Base-by-base conservation (phyloP, 2,329 filamentous ascomycete genomes). In the Triangularia verruculosa region DNA sequence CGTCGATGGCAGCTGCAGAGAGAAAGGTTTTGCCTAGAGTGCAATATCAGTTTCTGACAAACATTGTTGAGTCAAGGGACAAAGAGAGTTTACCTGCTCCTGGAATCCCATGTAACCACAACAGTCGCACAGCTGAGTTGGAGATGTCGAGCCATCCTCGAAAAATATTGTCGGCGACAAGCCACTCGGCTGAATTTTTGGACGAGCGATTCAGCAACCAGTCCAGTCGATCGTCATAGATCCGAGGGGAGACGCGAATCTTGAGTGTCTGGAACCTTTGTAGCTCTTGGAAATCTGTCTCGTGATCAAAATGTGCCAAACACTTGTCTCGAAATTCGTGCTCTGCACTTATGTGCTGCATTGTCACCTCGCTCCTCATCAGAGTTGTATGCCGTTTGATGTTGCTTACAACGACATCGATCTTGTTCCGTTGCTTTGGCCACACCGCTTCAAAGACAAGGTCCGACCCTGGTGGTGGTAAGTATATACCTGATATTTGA, bases 391-490 rank as follows among this genome's bases (percentile, higher is more conserved):
- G 65, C 3, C 62, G 61, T 30, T 66, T 52, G 15, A 70, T 64
- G 34, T 64, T 58, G 7, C 43, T 32, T 6, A 55, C 43, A 4
- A 71, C 57, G 1, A 64, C 58, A 9, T 65, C 39, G 43, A 71
- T 67, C 43, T 71, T 72, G 2, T 67, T 65, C 24, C 53, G 43
- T 12, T 72, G 64, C 30, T 63, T 72, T 25, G 73, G 72, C 74
- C 74, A 76, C 4, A 75, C 15, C 1, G 68, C 58, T 53, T 75
- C 72, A 53, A 76, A 75, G 6, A 74, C 12, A 51, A 67, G 43
- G 57, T 63, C 67, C 68, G 68, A 71, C 4, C 68, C 73, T 74
- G 54, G 22, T 59, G 24, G n/a, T n/a, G 13, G 53, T 57, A 17
- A 27, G 55, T 27, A 32, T 28, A 30, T 32, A 32, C 30, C 30